Evolutionary conservation across 1,284 basidiomycete genomes (phyloP), one percentile per base, ranked within the genome.

Genomic region (Austroboletus novae-zelandiae): DNA sequence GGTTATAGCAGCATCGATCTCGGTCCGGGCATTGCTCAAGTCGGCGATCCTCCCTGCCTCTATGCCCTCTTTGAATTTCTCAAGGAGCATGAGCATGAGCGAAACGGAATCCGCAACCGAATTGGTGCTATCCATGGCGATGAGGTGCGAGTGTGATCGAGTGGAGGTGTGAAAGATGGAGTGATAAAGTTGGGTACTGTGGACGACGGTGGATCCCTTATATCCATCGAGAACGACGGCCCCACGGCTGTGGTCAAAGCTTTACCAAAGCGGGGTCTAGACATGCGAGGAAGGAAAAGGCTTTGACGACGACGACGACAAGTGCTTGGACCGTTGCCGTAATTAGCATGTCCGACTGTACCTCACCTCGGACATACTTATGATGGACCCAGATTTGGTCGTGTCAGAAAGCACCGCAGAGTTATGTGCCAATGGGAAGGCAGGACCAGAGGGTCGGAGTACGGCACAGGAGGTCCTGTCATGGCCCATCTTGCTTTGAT

Each of bases 401-500:
- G 34, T 3, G 32, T 34, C 30, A 32, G 41, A 31, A 30, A 41
- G 44, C 30, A 27, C 44, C 32, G 42, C 31, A 32, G 17, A 40
- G 31, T 41, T 17, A 41, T 27, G 18, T 11, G 37, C 23, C 14
- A 9, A 32, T 7, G 14, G 10, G 17, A 39, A 39, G 52, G 9
- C 29, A 20, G 32, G 11, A 15, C 2, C 15, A 34, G 32, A 34
- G 15, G 32, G 32, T 15, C 40, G 25, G 30, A 9, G 30, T 34
- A 23, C 9, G 36, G 36, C 23, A 34, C 34, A 29, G n/a, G 10
- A 29, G n/a, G 25, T 3, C 11, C 32, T 7, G 7, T 34, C 15
- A 34, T 25, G 23, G n/a, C 35, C 29, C 52, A 5, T 31, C 36
- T 58, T 57, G 58, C 56, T 55, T 57, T 57, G 58, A 58, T 31